Conservation (phyloP, 441 rosid species). For the Sinapis alba region DNA sequence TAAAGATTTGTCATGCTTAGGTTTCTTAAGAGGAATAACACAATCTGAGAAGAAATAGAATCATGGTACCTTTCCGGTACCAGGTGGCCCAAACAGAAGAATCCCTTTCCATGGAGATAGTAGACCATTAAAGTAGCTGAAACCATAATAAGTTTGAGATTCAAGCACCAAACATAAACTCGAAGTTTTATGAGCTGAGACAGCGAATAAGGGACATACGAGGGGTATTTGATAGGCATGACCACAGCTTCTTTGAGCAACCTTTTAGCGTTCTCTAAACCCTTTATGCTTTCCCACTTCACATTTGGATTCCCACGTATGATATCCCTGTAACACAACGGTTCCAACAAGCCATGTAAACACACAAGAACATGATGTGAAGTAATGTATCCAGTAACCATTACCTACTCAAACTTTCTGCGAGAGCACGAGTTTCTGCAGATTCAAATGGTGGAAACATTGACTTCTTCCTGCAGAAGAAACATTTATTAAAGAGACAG, state of each 20-base stretch:
- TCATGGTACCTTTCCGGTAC: slow-evolving; percentile 87
- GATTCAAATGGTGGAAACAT: slow-evolving; percentile 90
- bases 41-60: not conserved
- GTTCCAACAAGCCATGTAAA: not conserved
- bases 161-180: slow-evolving; percentile 7
- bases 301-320: slow-evolving; percentile 91
- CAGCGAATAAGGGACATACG: too few species aligned
- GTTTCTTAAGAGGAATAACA: not conserved
- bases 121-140: slow-evolving; percentile 90
- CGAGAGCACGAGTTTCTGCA: slow-evolving; percentile 77
- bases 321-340: slow-evolving; percentile 64
- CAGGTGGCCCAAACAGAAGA: slow-evolving; percentile 98
- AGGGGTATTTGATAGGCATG: slow-evolving; percentile 97
- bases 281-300: slow-evolving; percentile 94
- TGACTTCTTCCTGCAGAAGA: slow-evolving; percentile 61
- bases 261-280: slow-evolving; percentile 81
- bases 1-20: not conserved
- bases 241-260: slow-evolving; percentile 97
- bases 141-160: slow-evolving; percentile 10
- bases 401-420: slow-evolving; percentile 88
- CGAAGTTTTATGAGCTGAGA: too few species aligned
- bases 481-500: not conserved
- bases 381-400: slow-evolving; percentile 7
- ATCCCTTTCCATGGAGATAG: slow-evolving; percentile 98
- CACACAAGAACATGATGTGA: slow-evolving; percentile 6